Conservation (phyloP, 495 filamentous ascomycete species). For the Podospora pseudoanserina region DNA sequence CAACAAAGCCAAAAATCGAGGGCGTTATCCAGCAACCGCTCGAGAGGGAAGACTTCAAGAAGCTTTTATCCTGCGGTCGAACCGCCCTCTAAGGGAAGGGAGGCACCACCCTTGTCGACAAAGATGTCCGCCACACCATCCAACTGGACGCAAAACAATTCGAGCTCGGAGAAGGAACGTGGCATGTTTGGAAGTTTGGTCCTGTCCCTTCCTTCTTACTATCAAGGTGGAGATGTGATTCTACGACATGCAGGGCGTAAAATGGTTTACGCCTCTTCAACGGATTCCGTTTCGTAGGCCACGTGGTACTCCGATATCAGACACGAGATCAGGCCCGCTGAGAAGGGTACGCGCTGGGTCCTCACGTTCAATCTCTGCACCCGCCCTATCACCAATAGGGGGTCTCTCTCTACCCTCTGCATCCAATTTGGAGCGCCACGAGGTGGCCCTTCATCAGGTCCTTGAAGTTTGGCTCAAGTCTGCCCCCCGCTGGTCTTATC, state of each 20-base stretch:
- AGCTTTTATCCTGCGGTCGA: constrained; percentile 38
- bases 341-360: constrained; percentile 48
- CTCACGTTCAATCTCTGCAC: constrained; percentile 52
- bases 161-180: constrained; percentile 45
- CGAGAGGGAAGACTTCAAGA: constrained; percentile 36
- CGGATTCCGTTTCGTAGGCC: constrained; percentile 33
- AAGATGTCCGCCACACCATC: constrained; percentile 47
- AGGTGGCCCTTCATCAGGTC: no score
- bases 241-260: constrained; percentile 40
- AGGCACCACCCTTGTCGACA: constrained; percentile 46
- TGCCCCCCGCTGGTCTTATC: no score
- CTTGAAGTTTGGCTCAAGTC: no score
- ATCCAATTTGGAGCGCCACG: no score
- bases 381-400: constrained; percentile 9
- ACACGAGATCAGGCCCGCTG: constrained; percentile 51
- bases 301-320: constrained; percentile 55
- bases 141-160: constrained; percentile 48
- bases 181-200: constrained; percentile 58
- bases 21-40: constrained; percentile 45
- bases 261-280: constrained; percentile 37
- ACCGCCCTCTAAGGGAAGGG: constrained; percentile 47
- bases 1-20: constrained; percentile 16
- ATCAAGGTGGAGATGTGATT: constrained; percentile 50
- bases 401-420: no score
- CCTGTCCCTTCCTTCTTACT: constrained; percentile 50